Base-by-base conservation (phyloP, 306 rosid genomes). In the Boehmeria nivea region DNA sequence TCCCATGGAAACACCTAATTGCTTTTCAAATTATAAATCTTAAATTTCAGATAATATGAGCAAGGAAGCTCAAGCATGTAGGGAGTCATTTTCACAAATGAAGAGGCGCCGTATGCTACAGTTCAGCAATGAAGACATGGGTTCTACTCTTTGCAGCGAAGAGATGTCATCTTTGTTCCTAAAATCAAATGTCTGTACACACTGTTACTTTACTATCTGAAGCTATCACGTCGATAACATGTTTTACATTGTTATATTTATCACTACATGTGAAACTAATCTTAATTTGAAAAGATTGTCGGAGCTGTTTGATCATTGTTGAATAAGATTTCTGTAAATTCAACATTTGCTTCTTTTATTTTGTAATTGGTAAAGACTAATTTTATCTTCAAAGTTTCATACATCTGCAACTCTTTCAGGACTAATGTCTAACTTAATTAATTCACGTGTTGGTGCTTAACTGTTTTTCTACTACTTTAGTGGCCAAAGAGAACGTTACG, bases 21-120 rank as follows among this genome's bases (percentile, higher is more conserved):
- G 23, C 46, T 50, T 67, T 17, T 69, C 72, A 71, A 61, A 14
- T 43, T 53, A 64, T 12, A 49, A 25, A 19, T n/a, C n/a, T 40
- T 76, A 69, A 24, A 38, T 75, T 77, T 72, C 84, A 89, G 83
- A 63, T 72, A 43, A 47, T 61, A 48, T 64, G 27, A 63, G 22
- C 66, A 74, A 84, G 75, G 87, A 65, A 57, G 61, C 53, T n/a
- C 80, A 65, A 37, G 80, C 66, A 58, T 68, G 72, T 25, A 69
- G 62, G 43, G 89, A 80, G 69, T 70, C 80, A 64, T 76, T 72
- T 40, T 80, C 84, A 2, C 95, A 83, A 80, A 70, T 74, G 18
- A 90, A 90, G 73, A 76, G 95, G 64, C 86, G 97, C 6, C 63
- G 94, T 62, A 80, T 90, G 95, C 81, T 90, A 43, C 94, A 78